Evolutionary conservation across 768 basidiomycete species (phyloP).

Genomic region (Mycena sanguinolenta): DNA sequence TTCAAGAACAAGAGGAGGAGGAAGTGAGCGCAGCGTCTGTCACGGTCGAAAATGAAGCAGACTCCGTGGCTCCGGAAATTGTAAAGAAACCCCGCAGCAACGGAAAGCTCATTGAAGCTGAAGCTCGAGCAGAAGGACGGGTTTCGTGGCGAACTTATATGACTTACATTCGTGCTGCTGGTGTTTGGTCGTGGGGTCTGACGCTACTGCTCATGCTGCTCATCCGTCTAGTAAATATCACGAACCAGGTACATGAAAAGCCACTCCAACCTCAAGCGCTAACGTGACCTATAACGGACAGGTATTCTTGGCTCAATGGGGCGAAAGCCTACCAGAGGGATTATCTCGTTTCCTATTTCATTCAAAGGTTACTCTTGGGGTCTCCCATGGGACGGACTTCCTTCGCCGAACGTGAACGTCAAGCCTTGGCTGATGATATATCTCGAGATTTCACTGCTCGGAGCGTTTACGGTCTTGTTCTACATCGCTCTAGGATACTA

Average conservation of each 20-base stretch:
- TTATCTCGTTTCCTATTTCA: slow-evolving; percentile 34
- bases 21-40: slow-evolving; percentile 32
- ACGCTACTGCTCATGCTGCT: slow-evolving; percentile 66
- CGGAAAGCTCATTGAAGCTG: slow-evolving; percentile 73
- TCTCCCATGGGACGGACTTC: slow-evolving; percentile 64
- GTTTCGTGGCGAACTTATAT: slow-evolving; percentile 71
- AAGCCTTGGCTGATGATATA: slow-evolving; percentile 77
- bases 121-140: slow-evolving; percentile 75
- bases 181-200: slow-evolving; percentile 66
- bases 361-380: slow-evolving; percentile 35
- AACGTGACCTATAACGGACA: slow-evolving; percentile 44
- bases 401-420: slow-evolving; percentile 71
- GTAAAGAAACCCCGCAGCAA: slow-evolving; percentile 31
- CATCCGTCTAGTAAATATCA: slow-evolving; percentile 68
- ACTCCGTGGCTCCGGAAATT: slow-evolving; percentile 32
- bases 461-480: slow-evolving; percentile 65
- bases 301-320: slow-evolving; percentile 79
- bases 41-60: slow-evolving; percentile 56
- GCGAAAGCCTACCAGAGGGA: slow-evolving; percentile 71
- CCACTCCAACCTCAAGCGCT: not conserved
- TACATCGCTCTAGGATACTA: slow-evolving; percentile 77
- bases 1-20: slow-evolving; percentile 38
- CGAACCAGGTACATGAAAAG: slow-evolving; percentile 62
- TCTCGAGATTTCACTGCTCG: slow-evolving; percentile 70
- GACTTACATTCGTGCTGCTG: slow-evolving; percentile 75